Percentiles rank a stretch among this genome's conserved stretches.
Evolutionary conservation across 2,329 filamentous ascomycete genomes (phyloP).

Genomic region (Ophiognomonia clavigignenti-juglandacearum): DNA sequence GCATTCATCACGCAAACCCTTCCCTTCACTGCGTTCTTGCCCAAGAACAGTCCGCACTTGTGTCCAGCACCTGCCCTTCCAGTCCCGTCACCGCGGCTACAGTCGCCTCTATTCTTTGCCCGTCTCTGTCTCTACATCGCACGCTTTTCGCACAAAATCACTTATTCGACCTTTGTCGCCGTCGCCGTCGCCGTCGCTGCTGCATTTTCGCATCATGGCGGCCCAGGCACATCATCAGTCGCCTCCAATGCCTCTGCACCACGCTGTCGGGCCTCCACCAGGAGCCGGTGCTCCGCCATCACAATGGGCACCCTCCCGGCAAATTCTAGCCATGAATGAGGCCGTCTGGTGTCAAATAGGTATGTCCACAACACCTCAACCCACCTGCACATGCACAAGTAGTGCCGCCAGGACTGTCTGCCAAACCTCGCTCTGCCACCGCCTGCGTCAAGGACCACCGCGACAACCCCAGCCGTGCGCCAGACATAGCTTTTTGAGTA

Average conservation of each 20-base stretch:
- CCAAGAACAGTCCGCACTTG: not conserved
- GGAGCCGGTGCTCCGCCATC: conserved; percentile 44
- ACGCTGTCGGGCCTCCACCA: conserved; percentile 54
- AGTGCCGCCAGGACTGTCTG: too few species aligned
- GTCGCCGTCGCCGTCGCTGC: not conserved
- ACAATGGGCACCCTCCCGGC: conserved; percentile 64
- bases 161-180: not conserved
- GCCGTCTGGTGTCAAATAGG: conserved; percentile 88
- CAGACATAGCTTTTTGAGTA: conserved; percentile 8
- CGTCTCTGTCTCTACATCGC: too few species aligned
- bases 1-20: conserved; percentile 1
- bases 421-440: too few species aligned
- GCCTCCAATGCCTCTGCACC: conserved; percentile 66
- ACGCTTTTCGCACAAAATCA: too few species aligned
- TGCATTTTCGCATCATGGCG: conserved; percentile 48
- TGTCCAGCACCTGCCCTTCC: not conserved
- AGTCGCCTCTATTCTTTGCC: not conserved
- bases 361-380: conserved; percentile 41
- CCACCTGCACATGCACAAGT: too few species aligned
- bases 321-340: conserved; percentile 77
- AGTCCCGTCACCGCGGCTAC: not conserved
- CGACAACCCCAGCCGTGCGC: not conserved
- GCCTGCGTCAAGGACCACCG: not conserved
- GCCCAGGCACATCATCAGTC: conserved; percentile 67
- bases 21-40: conserved; percentile 1